A percentile compares a stretch with the other conserved stretches of the same genome.
Evolutionary conservation across 1,139 yeast genomes (phyloP).

Genomic region (Kluyveromyces sp.): DNA sequence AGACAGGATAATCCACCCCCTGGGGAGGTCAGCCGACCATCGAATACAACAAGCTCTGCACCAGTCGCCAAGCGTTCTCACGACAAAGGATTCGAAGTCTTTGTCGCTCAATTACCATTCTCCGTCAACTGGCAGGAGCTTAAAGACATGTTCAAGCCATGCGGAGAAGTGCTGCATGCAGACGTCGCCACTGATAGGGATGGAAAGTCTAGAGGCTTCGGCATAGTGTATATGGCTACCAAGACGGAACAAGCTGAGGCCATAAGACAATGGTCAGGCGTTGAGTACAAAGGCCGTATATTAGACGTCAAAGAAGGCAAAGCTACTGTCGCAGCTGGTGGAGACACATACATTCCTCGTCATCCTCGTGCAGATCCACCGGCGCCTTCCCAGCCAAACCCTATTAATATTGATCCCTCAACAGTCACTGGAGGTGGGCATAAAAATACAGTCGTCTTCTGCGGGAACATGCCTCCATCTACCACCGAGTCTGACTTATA

Average conservation of each 20-base stretch:
- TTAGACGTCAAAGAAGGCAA: conserved; percentile 64
- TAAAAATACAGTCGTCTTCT: conserved; percentile 57
- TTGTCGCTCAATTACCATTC: conserved; percentile 78
- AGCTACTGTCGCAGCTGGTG: conserved; percentile 3
- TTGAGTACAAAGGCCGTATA: conserved; percentile 59
- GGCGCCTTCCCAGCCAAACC: background rate
- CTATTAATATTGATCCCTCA: conserved; percentile 2
- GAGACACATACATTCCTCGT: conserved; percentile 6
- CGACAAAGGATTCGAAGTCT: conserved; percentile 55
- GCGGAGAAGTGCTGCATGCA: conserved; percentile 73
- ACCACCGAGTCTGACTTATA: conserved; percentile 79
- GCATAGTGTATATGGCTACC: conserved; percentile 59
- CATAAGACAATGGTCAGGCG: conserved; percentile 57
- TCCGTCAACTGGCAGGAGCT: conserved; percentile 76
- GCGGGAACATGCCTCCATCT: conserved; percentile 78
- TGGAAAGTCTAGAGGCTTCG: conserved; percentile 84
- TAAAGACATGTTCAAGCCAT: conserved; percentile 73
- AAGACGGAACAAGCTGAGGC: conserved; percentile 59
- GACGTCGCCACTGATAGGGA: conserved; percentile 63
- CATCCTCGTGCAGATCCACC: background rate
- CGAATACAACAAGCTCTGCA: conserved; percentile 14
- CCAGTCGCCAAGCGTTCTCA: conserved; percentile 17
- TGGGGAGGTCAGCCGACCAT: conserved; percentile 17
- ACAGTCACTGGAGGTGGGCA: conserved; percentile 40
- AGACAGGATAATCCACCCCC: conserved; percentile 88